A percentile compares a stretch with the other conserved stretches of the same genome.
Conservation (phyloP, 345 rosid species). For the Brassica juncea region DNA sequence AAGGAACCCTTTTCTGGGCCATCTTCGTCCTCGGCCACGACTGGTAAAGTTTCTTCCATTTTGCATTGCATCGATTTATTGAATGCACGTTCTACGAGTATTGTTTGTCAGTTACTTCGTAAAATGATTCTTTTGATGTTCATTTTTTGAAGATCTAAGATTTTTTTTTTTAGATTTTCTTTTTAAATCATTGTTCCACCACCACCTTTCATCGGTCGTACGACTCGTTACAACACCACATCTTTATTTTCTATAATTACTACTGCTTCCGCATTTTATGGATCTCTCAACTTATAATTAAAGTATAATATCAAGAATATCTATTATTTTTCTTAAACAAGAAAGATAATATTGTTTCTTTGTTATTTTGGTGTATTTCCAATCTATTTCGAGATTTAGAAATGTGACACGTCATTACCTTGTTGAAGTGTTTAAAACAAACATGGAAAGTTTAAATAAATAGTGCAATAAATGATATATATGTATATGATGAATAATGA, state of each 20-base stretch:
- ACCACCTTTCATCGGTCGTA: constrained; percentile 15
- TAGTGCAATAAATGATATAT: constrained; percentile 1
- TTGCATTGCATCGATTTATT: constrained; percentile 16
- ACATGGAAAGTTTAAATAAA: neutral
- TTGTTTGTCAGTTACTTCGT: constrained; percentile 8
- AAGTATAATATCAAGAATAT: neutral
- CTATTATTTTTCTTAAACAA: neutral
- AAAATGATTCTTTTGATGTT: constrained; percentile 20
- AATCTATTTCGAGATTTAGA: constrained; percentile 7
- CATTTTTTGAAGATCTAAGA: constrained; percentile 15
- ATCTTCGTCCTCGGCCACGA: constrained; percentile 90
- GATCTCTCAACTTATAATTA: constrained; percentile 25
- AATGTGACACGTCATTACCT: constrained; percentile 12
- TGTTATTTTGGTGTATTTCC: neutral
- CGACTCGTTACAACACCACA: constrained; percentile 25
- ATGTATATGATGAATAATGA: constrained; percentile 10
- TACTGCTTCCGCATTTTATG: constrained; percentile 37
- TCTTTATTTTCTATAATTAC: neutral
- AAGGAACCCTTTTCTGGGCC: constrained; percentile 90
- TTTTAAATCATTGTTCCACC: neutral
- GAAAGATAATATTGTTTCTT: neutral
- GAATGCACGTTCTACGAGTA: constrained; percentile 5
- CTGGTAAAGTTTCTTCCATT: constrained; percentile 45
- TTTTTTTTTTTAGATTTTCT: neutral
- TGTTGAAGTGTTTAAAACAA: neutral